These are phyloP conservation scores for Rhexocercosporidium sp. DNA, from an alignment of 2,329 filamentous ascomycete species.

Conservation along the genomic window DNA sequence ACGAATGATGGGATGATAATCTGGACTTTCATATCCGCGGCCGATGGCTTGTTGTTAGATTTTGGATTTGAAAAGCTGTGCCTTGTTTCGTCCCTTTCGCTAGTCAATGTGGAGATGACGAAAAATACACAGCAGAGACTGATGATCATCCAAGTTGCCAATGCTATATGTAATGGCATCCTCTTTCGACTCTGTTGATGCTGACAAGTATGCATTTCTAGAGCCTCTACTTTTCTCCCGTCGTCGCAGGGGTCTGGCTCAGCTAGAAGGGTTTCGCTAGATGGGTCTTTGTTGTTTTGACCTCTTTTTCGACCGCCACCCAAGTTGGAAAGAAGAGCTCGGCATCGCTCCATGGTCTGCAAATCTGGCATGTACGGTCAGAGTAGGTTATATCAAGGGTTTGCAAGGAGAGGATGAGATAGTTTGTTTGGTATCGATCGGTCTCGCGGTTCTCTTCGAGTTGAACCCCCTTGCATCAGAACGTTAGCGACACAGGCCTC, in stretches of 20 bases:
- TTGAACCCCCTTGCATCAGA: too few species aligned
- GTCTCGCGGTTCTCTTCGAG: too few species aligned
- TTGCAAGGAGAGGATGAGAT: neutral
- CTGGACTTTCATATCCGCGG: neutral
- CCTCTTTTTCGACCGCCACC: neutral
- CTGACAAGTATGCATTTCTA: neutral
- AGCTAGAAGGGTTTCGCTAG: neutral
- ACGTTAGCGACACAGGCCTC: too few species aligned
- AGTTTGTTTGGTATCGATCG: too few species aligned
- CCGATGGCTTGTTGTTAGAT: too few species aligned
- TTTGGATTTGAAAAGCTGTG: neutral
- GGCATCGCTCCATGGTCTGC: neutral
- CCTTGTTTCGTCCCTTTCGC: neutral
- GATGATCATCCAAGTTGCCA: neutral
- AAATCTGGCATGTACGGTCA: neutral
- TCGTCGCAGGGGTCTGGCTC: neutral
- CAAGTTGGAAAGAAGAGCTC: neutral
- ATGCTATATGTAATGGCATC: neutral
- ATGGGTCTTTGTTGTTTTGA: neutral
- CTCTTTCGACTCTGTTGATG: neutral
- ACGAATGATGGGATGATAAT: neutral
- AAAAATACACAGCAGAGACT: conserved; percentile 5
- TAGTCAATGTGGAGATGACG: neutral
- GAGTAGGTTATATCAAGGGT: neutral
- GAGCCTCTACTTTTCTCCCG: neutral